Conservation (phyloP, 768 basidiomycete genomes). For the Tylopilus subfusipes region DNA sequence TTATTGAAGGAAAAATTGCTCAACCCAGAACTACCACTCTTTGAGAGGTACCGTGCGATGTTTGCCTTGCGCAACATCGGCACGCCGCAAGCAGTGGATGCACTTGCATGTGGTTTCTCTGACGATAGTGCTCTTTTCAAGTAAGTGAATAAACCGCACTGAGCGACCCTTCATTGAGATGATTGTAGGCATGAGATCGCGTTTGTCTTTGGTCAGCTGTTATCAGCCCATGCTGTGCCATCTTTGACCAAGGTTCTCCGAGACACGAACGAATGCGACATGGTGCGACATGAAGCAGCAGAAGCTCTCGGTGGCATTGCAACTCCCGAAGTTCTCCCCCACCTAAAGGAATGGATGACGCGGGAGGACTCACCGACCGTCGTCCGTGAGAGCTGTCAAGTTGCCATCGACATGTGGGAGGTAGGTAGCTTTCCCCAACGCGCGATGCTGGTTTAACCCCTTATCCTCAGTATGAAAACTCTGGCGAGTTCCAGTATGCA, state of each 20-base stretch:
- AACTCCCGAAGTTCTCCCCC: slow-evolving; percentile 83
- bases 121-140: slow-evolving; percentile 93
- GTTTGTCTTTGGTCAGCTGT: slow-evolving; percentile 95
- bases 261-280: slow-evolving; percentile 73
- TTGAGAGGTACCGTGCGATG: slow-evolving; percentile 97
- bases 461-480: slow-evolving; percentile 66
- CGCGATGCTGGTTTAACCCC: background rate
- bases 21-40: slow-evolving; percentile 66
- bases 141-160: slow-evolving; percentile 42
- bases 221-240: slow-evolving; percentile 85
- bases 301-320: slow-evolving; percentile 98
- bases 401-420: slow-evolving; percentile 98
- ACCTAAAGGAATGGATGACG: slow-evolving; percentile 80
- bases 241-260: slow-evolving; percentile 76
- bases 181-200: slow-evolving; percentile 90
- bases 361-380: slow-evolving; percentile 80
- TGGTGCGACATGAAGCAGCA: slow-evolving; percentile 98
- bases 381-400: slow-evolving; percentile 92
- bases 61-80: slow-evolving; percentile 96
- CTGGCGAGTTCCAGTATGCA: slow-evolving; percentile 77
- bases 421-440: slow-evolving; percentile 37
- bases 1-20: slow-evolving; percentile 62
- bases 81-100: slow-evolving; percentile 78
- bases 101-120: slow-evolving; percentile 84
- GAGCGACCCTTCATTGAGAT: background rate